A percentile compares a stretch with the other conserved stretches of the same genome.
Conservation (phyloP, 2,329 filamentous ascomycete genomes). For the Xylaria arbuscula region DNA sequence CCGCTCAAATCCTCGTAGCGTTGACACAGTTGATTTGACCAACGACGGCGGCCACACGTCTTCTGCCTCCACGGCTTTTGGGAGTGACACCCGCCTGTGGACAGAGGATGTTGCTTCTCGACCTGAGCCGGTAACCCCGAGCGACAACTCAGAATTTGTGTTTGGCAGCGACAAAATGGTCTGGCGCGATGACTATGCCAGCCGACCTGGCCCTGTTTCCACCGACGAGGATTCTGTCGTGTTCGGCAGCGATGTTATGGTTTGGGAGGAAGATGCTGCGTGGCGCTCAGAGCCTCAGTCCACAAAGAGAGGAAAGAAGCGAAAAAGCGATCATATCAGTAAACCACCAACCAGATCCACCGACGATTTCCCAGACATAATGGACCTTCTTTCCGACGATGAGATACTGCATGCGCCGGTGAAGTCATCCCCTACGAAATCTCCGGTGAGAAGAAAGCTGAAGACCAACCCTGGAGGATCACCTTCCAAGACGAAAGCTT, state of each 20-base stretch:
- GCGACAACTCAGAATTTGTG: conserved; percentile 40
- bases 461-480: conserved; percentile 41
- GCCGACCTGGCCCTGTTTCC: conserved; percentile 53
- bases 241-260: conserved; percentile 48
- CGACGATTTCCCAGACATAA: conserved; percentile 66
- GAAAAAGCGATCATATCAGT: conserved; percentile 63
- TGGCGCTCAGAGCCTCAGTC: conserved; percentile 53
- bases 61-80: conserved; percentile 44
- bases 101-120: conserved; percentile 50
- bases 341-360: conserved; percentile 45
- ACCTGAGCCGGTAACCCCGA: conserved; percentile 43
- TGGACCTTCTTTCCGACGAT: conserved; percentile 54
- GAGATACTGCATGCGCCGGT: conserved; percentile 44
- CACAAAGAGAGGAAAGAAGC: conserved; percentile 59
- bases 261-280: conserved; percentile 59
- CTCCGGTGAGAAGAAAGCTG: conserved; percentile 47
- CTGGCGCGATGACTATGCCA: conserved; percentile 59
- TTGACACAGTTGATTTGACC: conserved; percentile 53
- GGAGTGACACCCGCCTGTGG: conserved; percentile 43
- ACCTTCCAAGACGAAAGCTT: conserved; percentile 35
- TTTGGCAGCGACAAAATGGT: conserved; percentile 51
- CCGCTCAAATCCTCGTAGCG: conserved; percentile 46
- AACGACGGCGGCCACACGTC: conserved; percentile 45
- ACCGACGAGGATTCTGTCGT: conserved; percentile 45
- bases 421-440: conserved; percentile 55